These are phyloP conservation scores for Xylaria sp. DNA, from an alignment of 2,329 filamentous ascomycete genomes.

Conservation along the genomic window DNA sequence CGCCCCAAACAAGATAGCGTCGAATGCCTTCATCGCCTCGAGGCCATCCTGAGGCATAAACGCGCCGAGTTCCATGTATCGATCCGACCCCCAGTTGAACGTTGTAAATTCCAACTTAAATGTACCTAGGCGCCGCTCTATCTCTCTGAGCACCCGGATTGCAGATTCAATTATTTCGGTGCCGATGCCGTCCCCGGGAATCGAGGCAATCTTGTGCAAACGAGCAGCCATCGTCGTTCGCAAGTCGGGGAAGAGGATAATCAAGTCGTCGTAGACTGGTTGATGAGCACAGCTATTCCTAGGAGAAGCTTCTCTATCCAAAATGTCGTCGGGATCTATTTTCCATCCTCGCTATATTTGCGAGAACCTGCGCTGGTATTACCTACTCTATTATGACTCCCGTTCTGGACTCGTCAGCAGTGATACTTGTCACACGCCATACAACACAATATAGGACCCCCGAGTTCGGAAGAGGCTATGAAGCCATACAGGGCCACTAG, in stretches of 20 bases:
- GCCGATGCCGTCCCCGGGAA: conserved; percentile 2
- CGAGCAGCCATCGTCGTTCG: not conserved
- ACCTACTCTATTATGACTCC: not conserved
- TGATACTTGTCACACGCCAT: too few species aligned
- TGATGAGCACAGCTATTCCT: not conserved
- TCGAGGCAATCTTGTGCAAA: not conserved
- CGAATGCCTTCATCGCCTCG: not conserved
- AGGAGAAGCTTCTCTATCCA: not conserved
- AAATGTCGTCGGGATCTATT: not conserved
- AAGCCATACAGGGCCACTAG: too few species aligned
- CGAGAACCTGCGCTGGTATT: not conserved
- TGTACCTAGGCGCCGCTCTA: not conserved
- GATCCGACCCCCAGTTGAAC: not conserved
- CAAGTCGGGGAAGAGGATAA: not conserved
- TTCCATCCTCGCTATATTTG: not conserved
- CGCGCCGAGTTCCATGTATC: not conserved
- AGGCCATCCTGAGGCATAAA: not conserved
- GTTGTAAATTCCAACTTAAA: not conserved
- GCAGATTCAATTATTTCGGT: not conserved
- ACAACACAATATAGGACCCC: too few species aligned
- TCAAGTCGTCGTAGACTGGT: not conserved
- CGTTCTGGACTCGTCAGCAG: not conserved
- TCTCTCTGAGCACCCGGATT: not conserved
- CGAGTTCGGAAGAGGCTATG: too few species aligned
- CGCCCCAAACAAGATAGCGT: conserved; percentile 2